These are phyloP conservation scores for Lodderomyces elongisporus DNA, from an alignment of 1,139 yeast genomes.

Conservation along the genomic window DNA sequence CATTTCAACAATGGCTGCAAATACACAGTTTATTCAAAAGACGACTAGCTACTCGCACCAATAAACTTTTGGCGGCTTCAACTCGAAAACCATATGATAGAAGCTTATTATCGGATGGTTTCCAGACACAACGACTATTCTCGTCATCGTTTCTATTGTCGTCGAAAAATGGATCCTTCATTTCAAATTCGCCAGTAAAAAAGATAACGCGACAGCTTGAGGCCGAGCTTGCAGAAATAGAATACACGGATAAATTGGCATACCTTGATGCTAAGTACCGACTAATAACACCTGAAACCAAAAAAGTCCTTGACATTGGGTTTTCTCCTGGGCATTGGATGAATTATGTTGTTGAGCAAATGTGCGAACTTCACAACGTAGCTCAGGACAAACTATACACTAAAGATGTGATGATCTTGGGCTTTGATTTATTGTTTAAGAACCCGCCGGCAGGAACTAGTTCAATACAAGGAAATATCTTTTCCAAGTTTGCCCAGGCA, in stretches of 20 bases:
- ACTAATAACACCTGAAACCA: constrained; percentile 23
- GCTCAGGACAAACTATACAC: constrained; percentile 43
- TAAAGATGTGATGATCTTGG: constrained; percentile 60
- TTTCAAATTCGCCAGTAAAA: no score
- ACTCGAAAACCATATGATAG: no score
- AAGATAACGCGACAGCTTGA: constrained; percentile 5
- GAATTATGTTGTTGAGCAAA: constrained; percentile 52
- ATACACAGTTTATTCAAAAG: no score
- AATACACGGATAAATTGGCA: constrained; percentile 17
- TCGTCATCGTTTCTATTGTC: no score
- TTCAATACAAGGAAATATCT: constrained; percentile 80
- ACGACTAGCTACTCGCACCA: no score
- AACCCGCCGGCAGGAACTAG: constrained; percentile 78
- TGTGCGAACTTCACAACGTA: constrained; percentile 25
- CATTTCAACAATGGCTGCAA: no score
- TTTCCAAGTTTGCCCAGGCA: constrained; percentile 61
- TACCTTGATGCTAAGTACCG: constrained; percentile 25
- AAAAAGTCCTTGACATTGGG: constrained; percentile 48
- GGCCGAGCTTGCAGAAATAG: constrained; percentile 20
- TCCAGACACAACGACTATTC: no score
- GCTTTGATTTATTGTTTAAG: constrained; percentile 78
- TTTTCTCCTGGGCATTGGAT: constrained; percentile 98
- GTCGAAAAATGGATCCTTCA: no score
- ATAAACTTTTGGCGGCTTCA: no score
- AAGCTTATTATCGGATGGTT: no score